These are phyloP conservation scores for Ascodesmis nigricans DNA, from an alignment of 495 filamentous ascomycete genomes.

Conservation along the genomic window DNA sequence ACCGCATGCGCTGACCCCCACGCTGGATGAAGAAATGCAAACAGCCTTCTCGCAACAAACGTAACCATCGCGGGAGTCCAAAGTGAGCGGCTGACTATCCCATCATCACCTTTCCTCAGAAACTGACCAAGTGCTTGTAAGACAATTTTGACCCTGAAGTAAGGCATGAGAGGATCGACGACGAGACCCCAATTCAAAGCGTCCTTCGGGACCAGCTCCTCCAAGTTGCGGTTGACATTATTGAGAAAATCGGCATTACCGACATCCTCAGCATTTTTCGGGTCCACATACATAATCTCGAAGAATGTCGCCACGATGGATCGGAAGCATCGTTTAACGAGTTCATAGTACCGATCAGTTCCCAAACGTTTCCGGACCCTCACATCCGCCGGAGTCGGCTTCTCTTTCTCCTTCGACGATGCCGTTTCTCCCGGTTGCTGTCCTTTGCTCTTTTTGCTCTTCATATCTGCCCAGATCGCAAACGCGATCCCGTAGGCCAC, in stretches of 20 bases:
- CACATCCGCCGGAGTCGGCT: slow-evolving; percentile 40
- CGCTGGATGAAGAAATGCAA: slow-evolving; percentile 67
- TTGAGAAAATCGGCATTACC: too few relatives aligned
- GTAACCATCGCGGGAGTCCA: slow-evolving; percentile 60
- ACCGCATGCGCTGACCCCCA: slow-evolving; percentile 71
- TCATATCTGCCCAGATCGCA: slow-evolving; percentile 51
- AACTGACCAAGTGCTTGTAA: slow-evolving; percentile 51
- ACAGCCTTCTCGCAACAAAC: slow-evolving; percentile 51
- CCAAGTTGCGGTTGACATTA: too few relatives aligned
- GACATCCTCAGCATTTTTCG: too few relatives aligned
- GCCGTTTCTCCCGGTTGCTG: too few relatives aligned
- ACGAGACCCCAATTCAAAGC: too few relatives aligned
- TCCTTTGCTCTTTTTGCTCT: too few relatives aligned
- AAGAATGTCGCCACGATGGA: slow-evolving; percentile 56
- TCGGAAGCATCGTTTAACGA: slow-evolving; percentile 46
- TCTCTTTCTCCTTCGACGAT: slow-evolving; percentile 29
- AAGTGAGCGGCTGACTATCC: too few relatives aligned
- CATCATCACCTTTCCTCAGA: slow-evolving; percentile 43
- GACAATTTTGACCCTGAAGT: slow-evolving; percentile 57
- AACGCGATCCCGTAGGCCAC: slow-evolving; percentile 66
- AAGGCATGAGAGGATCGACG: slow-evolving; percentile 67
- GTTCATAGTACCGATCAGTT: slow-evolving; percentile 34
- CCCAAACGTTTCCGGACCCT: slow-evolving; percentile 48
- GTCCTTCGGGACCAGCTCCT: too few relatives aligned
- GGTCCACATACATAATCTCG: slow-evolving; percentile 46